Evolutionary conservation across 2,329 filamentous ascomycete genomes (phyloP).

Genomic region (Aspergillus sp.): DNA sequence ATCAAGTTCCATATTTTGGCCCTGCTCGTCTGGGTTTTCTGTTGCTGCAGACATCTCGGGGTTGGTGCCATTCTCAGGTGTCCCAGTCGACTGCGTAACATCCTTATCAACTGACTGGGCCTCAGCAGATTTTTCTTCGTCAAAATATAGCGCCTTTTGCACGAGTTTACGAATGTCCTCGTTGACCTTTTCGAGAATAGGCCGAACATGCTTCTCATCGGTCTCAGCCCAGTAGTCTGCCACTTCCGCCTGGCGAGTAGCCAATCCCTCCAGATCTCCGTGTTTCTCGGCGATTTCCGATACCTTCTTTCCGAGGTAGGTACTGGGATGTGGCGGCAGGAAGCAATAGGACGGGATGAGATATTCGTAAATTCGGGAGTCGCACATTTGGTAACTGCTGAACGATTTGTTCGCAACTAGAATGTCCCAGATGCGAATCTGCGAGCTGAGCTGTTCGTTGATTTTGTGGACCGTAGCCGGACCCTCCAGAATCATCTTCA

Average conservation of each 20-base stretch:
- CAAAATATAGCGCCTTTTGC: constrained; percentile 40
- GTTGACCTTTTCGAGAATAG: constrained; percentile 51
- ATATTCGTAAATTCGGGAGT: constrained; percentile 97
- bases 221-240: constrained; percentile 78
- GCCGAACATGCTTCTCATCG: constrained; percentile 78
- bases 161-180: constrained; percentile 42
- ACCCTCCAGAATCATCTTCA: constrained; percentile 96
- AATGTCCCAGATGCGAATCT: constrained; percentile 95
- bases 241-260: constrained; percentile 72
- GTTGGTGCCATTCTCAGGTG: neutral
- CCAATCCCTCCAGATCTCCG: constrained; percentile 67
- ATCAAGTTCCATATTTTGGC: constrained; percentile 11
- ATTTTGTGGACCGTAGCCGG: constrained; percentile 84
- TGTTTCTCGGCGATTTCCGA: constrained; percentile 73
- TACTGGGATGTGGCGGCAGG: constrained; percentile 85
- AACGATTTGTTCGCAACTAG: constrained; percentile 86
- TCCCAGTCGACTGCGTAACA: neutral
- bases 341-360: constrained; percentile 91
- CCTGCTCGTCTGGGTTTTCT: neutral
- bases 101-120: constrained; percentile 1
- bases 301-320: constrained; percentile 80
- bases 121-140: constrained; percentile 36
- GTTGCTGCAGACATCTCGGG: neutral
- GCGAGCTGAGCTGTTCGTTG: constrained; percentile 77
- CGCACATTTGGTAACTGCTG: constrained; percentile 91